Evolutionary conservation across 495 filamentous ascomycete species (phyloP).

Genomic region (Podospora bellae-mahoneyi): DNA sequence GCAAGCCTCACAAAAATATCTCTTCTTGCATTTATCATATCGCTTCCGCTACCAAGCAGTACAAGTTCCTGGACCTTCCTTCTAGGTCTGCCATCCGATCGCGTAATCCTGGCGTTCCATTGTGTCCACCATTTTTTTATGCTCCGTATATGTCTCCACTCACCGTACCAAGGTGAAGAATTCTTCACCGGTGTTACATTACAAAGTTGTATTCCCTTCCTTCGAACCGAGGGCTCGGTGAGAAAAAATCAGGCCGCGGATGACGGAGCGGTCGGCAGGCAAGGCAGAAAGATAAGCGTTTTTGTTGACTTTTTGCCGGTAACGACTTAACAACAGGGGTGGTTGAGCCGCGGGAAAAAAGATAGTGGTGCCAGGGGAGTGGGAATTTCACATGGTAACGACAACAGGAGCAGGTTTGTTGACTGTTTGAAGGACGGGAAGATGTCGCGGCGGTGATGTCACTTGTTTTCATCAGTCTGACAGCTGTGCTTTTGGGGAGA

Average conservation of each 20-base stretch:
- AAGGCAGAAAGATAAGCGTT: not conserved
- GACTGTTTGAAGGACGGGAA: not conserved
- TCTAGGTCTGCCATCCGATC: not conserved
- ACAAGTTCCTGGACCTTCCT: not conserved
- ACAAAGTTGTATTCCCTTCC: not conserved
- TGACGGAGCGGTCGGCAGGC: not conserved
- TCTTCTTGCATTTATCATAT: not conserved
- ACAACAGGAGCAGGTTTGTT: not conserved
- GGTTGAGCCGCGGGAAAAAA: not conserved
- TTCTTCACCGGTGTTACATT: slow-evolving; percentile 1
- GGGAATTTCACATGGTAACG: not conserved
- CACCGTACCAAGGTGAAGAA: not conserved
- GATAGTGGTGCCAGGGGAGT: not conserved
- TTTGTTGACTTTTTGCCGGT: not conserved
- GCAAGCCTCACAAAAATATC: not conserved
- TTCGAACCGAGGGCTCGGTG: slow-evolving; percentile 3
- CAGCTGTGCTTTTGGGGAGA: not conserved
- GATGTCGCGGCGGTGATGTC: not conserved
- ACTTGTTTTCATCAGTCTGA: not conserved
- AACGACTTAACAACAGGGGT: not conserved
- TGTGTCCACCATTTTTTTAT: not conserved
- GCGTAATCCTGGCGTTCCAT: slow-evolving; percentile 4
- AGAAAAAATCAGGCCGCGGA: not conserved
- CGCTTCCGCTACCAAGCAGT: not conserved
- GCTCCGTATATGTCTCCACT: not conserved